phyloP scores from a whole-genome alignment of 177 flowering plant species.

The Tripterygium wilfordii region DNA sequence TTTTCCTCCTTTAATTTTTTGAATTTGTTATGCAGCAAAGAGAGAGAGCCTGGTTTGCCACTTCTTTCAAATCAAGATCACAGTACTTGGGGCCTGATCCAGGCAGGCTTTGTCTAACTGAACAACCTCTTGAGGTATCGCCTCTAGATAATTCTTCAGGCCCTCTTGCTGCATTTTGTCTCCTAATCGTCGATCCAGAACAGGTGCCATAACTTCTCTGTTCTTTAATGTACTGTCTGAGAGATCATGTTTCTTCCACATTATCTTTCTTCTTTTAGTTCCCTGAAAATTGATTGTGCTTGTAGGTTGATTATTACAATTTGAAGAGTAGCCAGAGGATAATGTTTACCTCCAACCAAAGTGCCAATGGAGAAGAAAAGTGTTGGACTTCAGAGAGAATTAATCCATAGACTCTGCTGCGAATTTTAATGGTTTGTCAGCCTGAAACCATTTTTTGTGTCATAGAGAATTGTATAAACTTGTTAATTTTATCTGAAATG shows the following conservation, averaged over 20 bases:
- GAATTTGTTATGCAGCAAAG: constrained; percentile 47
- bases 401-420: constrained; percentile 30
- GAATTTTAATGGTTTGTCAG: background rate
- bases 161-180: constrained; percentile 69
- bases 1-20: constrained; percentile 8
- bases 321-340: constrained; percentile 66
- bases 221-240: background rate
- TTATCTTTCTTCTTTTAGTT: too few relatives aligned
- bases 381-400: constrained; percentile 52
- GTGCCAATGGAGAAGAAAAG: constrained; percentile 30
- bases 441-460: background rate
- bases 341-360: constrained; percentile 23
- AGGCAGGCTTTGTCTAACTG: constrained; percentile 55
- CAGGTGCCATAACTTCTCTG: constrained; percentile 38
- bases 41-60: constrained; percentile 39
- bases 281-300: too few relatives aligned
- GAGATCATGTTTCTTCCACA: too few relatives aligned
- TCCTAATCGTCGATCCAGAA: constrained; percentile 72
- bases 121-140: constrained; percentile 28
- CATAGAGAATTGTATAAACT: background rate
- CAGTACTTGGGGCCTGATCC: constrained; percentile 74
- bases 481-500: background rate
- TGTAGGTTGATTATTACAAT: constrained; percentile 86
- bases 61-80: constrained; percentile 60
- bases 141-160: constrained; percentile 53